A percentile compares a stretch with the other conserved stretches of the same genome.
phyloP scores from a whole-genome alignment of 2,329 filamentous ascomycete species.

The Hortaea sp. region DNA sequence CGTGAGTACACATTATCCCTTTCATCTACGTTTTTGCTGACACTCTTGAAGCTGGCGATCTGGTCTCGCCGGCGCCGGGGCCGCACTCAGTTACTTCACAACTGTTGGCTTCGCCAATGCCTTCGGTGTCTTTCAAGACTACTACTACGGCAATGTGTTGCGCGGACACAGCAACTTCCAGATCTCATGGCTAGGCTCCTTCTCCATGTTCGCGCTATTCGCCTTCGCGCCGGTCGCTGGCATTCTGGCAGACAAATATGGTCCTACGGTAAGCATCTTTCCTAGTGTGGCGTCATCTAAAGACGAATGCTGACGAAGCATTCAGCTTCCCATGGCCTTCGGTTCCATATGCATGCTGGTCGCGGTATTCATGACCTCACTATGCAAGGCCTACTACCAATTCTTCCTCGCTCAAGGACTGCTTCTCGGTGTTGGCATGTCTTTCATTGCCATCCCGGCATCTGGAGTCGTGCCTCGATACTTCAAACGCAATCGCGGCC shows the following conservation, averaged over 20 bases:
- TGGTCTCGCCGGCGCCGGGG: constrained; percentile 9
- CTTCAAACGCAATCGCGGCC: constrained; percentile 39
- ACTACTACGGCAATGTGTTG: constrained; percentile 15
- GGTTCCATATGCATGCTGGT: constrained; percentile 27
- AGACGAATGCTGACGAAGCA: background rate
- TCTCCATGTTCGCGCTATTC: constrained; percentile 17
- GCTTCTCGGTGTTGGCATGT: constrained; percentile 32
- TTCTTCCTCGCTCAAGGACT: constrained; percentile 44
- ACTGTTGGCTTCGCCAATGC: constrained; percentile 20
- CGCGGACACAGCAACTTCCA: constrained; percentile 12
- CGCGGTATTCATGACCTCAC: constrained; percentile 39
- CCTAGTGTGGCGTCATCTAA: background rate
- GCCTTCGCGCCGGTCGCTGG: constrained; percentile 19
- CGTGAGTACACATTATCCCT: background rate
- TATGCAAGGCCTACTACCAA: constrained; percentile 41
- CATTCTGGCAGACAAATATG: constrained; percentile 18
- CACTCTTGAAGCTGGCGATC: constrained; percentile 5
- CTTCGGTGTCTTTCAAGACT: constrained; percentile 9
- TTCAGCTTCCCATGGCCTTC: constrained; percentile 7
- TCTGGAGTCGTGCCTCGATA: constrained; percentile 36
- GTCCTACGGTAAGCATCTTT: constrained; percentile 7
- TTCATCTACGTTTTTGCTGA: background rate
- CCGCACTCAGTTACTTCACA: constrained; percentile 12
- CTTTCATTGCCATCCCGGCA: constrained; percentile 36
- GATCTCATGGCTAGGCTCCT: constrained; percentile 23